Evolutionary conservation across 2,329 filamentous ascomycete species (phyloP), one percentile per base, ranked within the genome.

Genomic region (Ceratocystis harringtonii): DNA sequence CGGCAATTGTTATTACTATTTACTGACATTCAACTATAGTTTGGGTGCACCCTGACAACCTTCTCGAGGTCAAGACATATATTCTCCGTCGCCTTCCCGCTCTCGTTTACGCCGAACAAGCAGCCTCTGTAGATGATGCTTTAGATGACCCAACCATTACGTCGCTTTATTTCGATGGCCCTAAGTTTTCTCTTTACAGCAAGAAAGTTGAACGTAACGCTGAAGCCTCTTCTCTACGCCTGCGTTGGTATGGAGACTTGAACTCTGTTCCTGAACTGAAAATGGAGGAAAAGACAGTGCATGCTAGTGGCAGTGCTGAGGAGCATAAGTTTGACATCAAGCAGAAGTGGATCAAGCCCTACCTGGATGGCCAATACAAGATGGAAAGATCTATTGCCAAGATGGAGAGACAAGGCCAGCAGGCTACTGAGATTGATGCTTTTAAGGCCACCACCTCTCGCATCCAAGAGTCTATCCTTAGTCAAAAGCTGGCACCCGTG

Each of bases 11-110:
- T 43, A 57, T 43, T 32, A 5, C 22, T 45, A 32, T 41, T 15
- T 68, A 68, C 72, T 79, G 71, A 79, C 65, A 61, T 61, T 65
- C 36, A 63, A 22, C 12, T 55, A 6, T 65, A 88, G 85, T 96
- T 78, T 99, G 94, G 94, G 87, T 99, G 5, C 94, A 99, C 74
- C 83, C 85, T 41, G 94, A 99, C 72, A 97, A 99, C 76, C 80
- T 97, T 32, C 84, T 97, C 70, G 94, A 99, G 77, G 90, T 97
- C 74, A 96, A 97, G 81, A 97, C 94, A 4, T 86, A 90, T 71
- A 95, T 99, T 68, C 83, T 97, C 41, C 89, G 94, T 68, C 89
- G 89, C 66, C 81, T 99, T 25, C 94, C 94, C 0, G 85, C 95
- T 36, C 85, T 99, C 17, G 87, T 99, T 25, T 99, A 96, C 76